Evolutionary conservation across 805 yeast species (phyloP).

Genomic region (Lipomyces orientalis): DNA sequence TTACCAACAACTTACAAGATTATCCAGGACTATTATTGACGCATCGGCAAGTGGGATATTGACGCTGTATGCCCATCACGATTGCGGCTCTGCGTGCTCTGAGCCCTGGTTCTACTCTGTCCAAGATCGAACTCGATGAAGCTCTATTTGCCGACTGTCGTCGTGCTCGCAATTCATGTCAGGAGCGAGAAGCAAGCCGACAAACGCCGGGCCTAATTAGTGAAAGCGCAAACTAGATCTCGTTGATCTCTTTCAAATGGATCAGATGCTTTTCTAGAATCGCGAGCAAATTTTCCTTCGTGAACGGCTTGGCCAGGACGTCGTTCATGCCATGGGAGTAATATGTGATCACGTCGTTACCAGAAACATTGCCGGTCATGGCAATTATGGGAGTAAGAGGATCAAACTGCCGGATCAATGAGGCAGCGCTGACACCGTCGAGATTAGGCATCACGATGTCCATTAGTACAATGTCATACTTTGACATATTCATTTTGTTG

Average conservation of each 20-base stretch:
- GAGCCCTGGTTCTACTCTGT: not conserved
- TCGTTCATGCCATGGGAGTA: constrained; percentile 68
- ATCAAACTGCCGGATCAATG: constrained; percentile 84
- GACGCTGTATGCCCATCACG: not conserved
- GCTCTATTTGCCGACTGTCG: not conserved
- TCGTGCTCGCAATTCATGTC: not conserved
- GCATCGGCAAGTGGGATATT: not conserved
- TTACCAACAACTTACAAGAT: not conserved
- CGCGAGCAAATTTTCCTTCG: constrained; percentile 79
- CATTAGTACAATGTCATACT: constrained; percentile 60
- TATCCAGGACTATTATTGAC: not conserved
- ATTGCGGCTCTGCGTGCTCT: not conserved
- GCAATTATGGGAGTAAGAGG: constrained; percentile 88
- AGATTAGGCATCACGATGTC: constrained; percentile 62
- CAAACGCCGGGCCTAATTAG: not conserved
- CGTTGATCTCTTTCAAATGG: constrained; percentile 40
- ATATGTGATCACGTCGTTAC: constrained; percentile 69
- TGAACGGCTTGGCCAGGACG: constrained; percentile 91
- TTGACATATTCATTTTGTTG: constrained; percentile 70
- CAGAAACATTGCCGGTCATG: constrained; percentile 89
- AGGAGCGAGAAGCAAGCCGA: not conserved
- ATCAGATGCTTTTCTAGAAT: constrained; percentile 64
- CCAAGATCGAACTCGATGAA: not conserved
- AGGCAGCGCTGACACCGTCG: constrained; percentile 82
- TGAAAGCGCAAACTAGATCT: constrained; percentile 15